Conservation (phyloP, 805 yeast genomes). For the Candida dajiaensis region DNA sequence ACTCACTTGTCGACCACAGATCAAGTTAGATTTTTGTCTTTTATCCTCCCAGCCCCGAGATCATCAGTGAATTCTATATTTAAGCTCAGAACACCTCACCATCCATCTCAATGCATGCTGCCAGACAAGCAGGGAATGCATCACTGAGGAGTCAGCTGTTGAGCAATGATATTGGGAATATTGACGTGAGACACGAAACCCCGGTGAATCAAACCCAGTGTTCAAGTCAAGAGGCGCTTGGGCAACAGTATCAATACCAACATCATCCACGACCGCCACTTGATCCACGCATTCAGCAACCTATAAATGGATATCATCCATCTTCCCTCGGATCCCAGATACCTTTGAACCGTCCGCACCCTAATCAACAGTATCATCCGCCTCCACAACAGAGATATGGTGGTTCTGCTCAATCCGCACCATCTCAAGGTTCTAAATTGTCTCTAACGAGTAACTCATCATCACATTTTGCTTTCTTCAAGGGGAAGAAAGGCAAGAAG, state of each 20-base stretch:
- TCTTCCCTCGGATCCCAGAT: neutral
- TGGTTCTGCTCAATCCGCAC: neutral
- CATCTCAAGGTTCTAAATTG: constrained; percentile 15
- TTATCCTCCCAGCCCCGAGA: neutral
- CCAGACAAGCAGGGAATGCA: neutral
- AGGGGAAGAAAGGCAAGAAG: constrained; percentile 8
- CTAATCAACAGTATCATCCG: neutral
- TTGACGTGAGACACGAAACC: constrained; percentile 38
- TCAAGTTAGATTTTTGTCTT: neutral
- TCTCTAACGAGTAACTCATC: constrained; percentile 15
- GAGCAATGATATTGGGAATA: constrained; percentile 34
- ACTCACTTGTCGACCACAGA: neutral
- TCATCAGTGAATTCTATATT: neutral
- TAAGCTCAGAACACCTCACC: neutral
- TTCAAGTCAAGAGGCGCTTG: neutral
- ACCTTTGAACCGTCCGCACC: neutral
- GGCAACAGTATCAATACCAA: constrained; percentile 1
- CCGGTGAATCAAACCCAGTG: constrained; percentile 23
- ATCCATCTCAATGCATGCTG: constrained; percentile 3
- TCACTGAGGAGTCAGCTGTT: constrained; percentile 31
- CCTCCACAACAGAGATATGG: constrained; percentile 1
- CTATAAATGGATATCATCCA: neutral
- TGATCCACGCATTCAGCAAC: constrained; percentile 13
- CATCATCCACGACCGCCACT: constrained; percentile 15
- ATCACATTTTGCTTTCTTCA: constrained; percentile 8